Evolutionary conservation across 441 rosid genomes (phyloP).

Genomic region (Pelargonium cotyledonis): DNA sequence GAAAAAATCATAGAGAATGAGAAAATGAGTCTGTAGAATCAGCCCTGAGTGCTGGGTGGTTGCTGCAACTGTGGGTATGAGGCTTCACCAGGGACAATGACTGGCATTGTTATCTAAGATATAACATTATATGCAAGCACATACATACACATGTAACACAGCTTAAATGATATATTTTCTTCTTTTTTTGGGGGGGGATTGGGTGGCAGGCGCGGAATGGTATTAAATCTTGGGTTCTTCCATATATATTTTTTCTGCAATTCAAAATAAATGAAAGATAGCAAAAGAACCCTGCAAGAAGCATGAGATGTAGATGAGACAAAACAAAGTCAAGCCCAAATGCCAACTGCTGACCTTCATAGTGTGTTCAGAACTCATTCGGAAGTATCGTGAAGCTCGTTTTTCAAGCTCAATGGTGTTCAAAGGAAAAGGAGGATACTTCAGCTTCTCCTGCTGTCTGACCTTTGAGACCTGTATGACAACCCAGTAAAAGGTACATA

Average conservation of each 20-base stretch:
- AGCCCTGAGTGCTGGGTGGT: neutral
- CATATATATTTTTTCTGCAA: neutral
- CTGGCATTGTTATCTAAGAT: neutral
- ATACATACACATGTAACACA: neutral
- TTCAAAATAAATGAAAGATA: neutral
- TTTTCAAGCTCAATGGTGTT: slow-evolving; percentile 93
- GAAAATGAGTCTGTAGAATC: neutral
- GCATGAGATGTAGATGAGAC: slow-evolving; percentile 1
- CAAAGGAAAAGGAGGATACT: slow-evolving; percentile 90
- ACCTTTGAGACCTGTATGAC: slow-evolving; percentile 65
- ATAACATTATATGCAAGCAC: neutral
- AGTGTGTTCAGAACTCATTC: slow-evolving; percentile 92
- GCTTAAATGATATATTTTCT: neutral
- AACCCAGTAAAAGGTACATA: slow-evolving; percentile 13
- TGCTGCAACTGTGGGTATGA: neutral
- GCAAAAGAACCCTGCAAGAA: slow-evolving; percentile 5
- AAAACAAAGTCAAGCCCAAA: neutral
- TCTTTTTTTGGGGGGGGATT: neutral
- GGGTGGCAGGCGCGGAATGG: neutral
- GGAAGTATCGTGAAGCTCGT: slow-evolving; percentile 91
- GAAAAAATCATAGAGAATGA: neutral
- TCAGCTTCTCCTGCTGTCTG: slow-evolving; percentile 64
- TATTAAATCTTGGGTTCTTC: neutral
- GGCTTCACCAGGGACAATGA: neutral
- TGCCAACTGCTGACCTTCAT: slow-evolving; percentile 59